These are phyloP conservation scores for Syncephalastrum monosporum DNA, from an alignment of 371 early-diverging fungal genomes.

Conservation along the genomic window DNA sequence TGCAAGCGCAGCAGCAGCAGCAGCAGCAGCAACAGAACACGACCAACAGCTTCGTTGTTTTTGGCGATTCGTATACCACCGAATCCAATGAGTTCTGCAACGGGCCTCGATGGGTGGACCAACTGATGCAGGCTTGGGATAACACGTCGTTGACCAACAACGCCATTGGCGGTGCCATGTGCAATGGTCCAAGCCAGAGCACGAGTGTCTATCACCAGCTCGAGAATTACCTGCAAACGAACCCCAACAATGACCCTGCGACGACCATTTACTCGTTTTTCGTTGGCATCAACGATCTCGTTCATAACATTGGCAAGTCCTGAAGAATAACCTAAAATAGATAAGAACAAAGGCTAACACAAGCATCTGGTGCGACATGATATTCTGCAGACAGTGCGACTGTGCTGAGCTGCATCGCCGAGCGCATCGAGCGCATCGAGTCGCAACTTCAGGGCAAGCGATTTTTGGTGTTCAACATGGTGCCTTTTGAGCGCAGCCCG, in stretches of 20 bases:
- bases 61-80: conserved; percentile 17
- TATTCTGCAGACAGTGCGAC: background rate
- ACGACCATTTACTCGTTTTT: conserved; percentile 7
- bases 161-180: conserved; percentile 15
- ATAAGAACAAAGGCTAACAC: background rate
- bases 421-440: conserved; percentile 2
- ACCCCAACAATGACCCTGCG: background rate
- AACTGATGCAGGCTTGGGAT: conserved; percentile 9
- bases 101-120: conserved; percentile 13
- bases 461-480: conserved; percentile 16
- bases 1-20: no score
- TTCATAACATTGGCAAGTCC: conserved; percentile 3
- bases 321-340: no score
- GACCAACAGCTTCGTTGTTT: conserved; percentile 2
- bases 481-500: conserved; percentile 14
- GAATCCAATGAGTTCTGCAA: conserved; percentile 6
- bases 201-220: conserved; percentile 1
- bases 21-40: no score
- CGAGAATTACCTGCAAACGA: background rate
- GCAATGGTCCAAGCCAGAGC: background rate
- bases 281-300: conserved; percentile 17
- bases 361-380: background rate
- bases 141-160: conserved; percentile 9
- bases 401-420: conserved; percentile 7
- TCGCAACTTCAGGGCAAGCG: conserved; percentile 6